These are phyloP conservation scores for Coffea humblotiana DNA, from an alignment of 305 asterid species.

Conservation along the genomic window DNA sequence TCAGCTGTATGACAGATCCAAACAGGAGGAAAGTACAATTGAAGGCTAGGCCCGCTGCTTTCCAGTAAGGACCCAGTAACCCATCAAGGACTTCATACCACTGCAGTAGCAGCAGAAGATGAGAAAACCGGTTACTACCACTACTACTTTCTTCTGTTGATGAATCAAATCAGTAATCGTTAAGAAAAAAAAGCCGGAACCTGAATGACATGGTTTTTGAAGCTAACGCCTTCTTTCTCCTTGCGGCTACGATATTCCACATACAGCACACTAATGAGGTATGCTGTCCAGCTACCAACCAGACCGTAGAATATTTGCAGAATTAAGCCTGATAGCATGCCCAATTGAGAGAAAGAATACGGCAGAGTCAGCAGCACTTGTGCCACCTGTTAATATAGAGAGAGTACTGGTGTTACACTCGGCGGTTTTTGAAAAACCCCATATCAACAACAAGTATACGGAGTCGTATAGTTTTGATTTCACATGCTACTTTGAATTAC, in stretches of 20 bases:
- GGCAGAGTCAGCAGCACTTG: constrained; percentile 53
- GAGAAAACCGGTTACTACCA: not conserved
- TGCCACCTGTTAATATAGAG: constrained; percentile 34
- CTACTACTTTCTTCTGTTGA: not conserved
- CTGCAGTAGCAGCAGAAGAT: constrained; percentile 14
- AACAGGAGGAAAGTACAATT: constrained; percentile 57
- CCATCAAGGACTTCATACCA: constrained; percentile 55
- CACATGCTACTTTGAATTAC: no score
- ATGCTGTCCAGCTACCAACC: constrained; percentile 54
- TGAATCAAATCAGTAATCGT: not conserved
- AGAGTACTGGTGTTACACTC: not conserved
- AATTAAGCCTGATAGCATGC: constrained; percentile 42
- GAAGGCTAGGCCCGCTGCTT: constrained; percentile 52
- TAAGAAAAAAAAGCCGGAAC: not conserved
- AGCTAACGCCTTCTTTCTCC: constrained; percentile 50
- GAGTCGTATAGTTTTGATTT: no score
- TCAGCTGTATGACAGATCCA: constrained; percentile 57
- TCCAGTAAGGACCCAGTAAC: constrained; percentile 50
- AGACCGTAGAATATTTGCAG: constrained; percentile 49
- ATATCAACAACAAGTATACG: no score
- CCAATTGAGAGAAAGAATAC: constrained; percentile 49
- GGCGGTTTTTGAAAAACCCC: not conserved
- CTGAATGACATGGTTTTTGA: constrained; percentile 55
- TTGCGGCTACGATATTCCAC: constrained; percentile 45
- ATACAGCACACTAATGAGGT: constrained; percentile 50